Evolutionary conservation across 2,329 filamentous ascomycete genomes (phyloP).

Genomic region (Piedraia hortae): DNA sequence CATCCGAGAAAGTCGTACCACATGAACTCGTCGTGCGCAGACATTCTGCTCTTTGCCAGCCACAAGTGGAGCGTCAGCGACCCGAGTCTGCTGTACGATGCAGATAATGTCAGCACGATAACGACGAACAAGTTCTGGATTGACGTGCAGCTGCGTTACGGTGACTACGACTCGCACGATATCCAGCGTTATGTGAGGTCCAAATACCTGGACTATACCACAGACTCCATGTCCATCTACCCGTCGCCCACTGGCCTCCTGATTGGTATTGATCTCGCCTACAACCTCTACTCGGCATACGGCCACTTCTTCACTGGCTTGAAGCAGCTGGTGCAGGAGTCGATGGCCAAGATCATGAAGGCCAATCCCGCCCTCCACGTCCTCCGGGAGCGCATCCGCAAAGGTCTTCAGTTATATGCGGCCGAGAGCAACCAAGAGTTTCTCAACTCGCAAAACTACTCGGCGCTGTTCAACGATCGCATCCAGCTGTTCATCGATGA

Average conservation of each 20-base stretch:
- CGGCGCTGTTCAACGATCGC: slow-evolving; percentile 95
- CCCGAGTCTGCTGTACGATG: slow-evolving; percentile 81
- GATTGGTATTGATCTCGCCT: slow-evolving; percentile 91
- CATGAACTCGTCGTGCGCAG: slow-evolving; percentile 98
- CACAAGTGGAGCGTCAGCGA: slow-evolving; percentile 98
- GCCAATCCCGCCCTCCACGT: slow-evolving; percentile 93
- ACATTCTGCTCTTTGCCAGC: slow-evolving; percentile 85
- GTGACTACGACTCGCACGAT: slow-evolving; percentile 96
- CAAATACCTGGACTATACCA: slow-evolving; percentile 96
- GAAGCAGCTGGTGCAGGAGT: slow-evolving; percentile 84
- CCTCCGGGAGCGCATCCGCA: slow-evolving; percentile 85
- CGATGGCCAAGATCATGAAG: slow-evolving; percentile 99
- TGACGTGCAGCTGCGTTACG: slow-evolving; percentile 85
- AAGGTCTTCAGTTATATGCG: slow-evolving; percentile 90
- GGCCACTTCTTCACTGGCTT: slow-evolving; percentile 96
- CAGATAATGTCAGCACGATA: slow-evolving; percentile 71
- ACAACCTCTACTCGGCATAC: slow-evolving; percentile 94
- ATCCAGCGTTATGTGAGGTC: slow-evolving; percentile 93
- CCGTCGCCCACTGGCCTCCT: slow-evolving; percentile 89
- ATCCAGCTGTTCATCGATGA: slow-evolving; percentile 98
- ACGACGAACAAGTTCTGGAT: slow-evolving; percentile 99
- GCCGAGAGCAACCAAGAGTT: slow-evolving; percentile 99
- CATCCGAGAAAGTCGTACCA: slow-evolving; percentile 99
- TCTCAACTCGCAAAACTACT: slow-evolving; percentile 97
- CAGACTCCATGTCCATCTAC: slow-evolving; percentile 95